phyloP scores from a whole-genome alignment of 139 green algal genomes.

The Haematococcus sp. region DNA sequence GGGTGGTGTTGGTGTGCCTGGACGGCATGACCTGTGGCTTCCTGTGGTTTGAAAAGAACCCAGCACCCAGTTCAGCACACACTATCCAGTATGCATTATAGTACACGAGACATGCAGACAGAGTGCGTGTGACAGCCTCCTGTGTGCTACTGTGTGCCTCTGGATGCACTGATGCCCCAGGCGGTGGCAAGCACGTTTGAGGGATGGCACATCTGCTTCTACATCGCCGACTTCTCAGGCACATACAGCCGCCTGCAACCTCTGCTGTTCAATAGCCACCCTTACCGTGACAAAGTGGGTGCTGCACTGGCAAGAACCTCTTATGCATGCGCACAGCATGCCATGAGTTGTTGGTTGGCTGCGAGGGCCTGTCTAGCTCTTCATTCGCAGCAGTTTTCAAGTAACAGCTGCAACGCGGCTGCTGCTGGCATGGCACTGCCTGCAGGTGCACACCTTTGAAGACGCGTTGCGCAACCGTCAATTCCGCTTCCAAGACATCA shows the following conservation, averaged over 20 bases:
- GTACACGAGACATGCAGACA: too few species aligned
- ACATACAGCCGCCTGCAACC: neutral
- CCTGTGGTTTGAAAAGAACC: too few species aligned
- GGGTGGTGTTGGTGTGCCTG: too few species aligned
- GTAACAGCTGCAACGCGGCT: too few species aligned
- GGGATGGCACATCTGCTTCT: conserved; percentile 24
- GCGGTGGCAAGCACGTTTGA: neutral
- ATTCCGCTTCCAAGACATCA: conserved; percentile 28
- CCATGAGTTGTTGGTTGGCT: neutral
- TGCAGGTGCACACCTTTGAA: conserved; percentile 6
- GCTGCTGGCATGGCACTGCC: neutral
- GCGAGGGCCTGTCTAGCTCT: too few species aligned
- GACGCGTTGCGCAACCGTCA: conserved; percentile 18
- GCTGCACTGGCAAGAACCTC: neutral
- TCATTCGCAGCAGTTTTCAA: too few species aligned
- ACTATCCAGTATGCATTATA: too few species aligned
- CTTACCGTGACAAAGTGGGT: conserved; percentile 12
- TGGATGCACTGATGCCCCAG: too few species aligned
- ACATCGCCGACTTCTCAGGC: conserved; percentile 18
- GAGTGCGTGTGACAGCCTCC: too few species aligned
- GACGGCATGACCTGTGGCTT: too few species aligned
- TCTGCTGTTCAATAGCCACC: conserved; percentile 20
- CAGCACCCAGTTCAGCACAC: too few species aligned
- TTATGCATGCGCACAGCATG: neutral
- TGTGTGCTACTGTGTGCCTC: too few species aligned